A percentile compares a stretch with the other conserved stretches of the same genome.
Evolutionary conservation across 805 yeast genomes (phyloP).

Genomic region (Saccharomycopsis sp.): DNA sequence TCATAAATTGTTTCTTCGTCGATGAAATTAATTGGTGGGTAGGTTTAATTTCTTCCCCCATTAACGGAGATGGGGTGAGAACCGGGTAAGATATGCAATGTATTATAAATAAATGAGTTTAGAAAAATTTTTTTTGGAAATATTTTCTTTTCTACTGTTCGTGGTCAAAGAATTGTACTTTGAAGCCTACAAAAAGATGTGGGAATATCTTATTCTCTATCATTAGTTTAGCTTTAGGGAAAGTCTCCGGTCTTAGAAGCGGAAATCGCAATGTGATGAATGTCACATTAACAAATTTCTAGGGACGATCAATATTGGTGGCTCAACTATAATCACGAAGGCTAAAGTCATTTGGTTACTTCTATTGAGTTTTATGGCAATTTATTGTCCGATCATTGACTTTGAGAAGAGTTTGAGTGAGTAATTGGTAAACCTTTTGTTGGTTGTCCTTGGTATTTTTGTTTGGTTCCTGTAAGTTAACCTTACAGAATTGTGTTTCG

Average conservation of each 20-base stretch:
- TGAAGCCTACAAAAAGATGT: conserved; percentile 21
- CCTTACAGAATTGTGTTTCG: conserved; percentile 16
- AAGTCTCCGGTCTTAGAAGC: conserved; percentile 23
- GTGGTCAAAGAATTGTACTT: conserved; percentile 22
- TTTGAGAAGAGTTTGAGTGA: not conserved
- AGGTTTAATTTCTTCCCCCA: too few relatives aligned
- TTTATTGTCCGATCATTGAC: not conserved
- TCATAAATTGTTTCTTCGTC: conserved; percentile 29
- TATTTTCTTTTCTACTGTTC: conserved; percentile 9
- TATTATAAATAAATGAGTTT: not conserved
- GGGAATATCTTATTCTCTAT: conserved; percentile 1
- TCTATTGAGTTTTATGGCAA: conserved; percentile 5
- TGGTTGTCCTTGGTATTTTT: not conserved
- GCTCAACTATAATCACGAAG: not conserved
- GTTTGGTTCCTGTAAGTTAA: conserved; percentile 1
- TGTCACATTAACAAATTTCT: conserved; percentile 11
- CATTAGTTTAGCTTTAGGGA: conserved; percentile 21
- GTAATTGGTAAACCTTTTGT: not conserved
- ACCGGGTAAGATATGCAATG: not conserved
- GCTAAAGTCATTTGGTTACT: conserved; percentile 2
- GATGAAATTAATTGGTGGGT: too few relatives aligned
- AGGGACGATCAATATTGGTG: not conserved
- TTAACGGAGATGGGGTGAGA: not conserved
- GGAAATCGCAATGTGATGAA: conserved; percentile 21
- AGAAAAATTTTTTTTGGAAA: too few relatives aligned